Conservation (phyloP, 2,329 filamentous ascomycete species). For the Arthrobotrys iridis region DNA sequence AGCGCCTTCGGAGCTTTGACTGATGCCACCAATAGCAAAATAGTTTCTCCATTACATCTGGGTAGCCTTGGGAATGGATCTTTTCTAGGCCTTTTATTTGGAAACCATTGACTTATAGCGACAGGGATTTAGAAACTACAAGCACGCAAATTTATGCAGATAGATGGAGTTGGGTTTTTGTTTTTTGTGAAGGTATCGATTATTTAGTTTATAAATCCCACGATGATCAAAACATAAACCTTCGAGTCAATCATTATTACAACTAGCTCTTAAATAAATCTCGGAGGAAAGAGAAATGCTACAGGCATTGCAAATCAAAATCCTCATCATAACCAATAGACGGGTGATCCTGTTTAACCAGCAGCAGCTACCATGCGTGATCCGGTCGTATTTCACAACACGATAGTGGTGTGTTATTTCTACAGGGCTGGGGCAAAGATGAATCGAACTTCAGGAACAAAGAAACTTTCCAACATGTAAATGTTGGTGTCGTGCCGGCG, state of each 20-base stretch:
- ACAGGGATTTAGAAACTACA: not conserved
- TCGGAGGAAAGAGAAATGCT: too few relatives aligned
- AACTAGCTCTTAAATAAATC: too few relatives aligned
- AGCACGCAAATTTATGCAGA: not conserved
- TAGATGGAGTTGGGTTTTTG: not conserved
- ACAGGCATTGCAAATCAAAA: too few relatives aligned
- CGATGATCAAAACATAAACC: too few relatives aligned
- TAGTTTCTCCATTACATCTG: not conserved
- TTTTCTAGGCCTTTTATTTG: too few relatives aligned
- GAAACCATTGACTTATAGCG: not conserved
- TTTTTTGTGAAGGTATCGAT: too few relatives aligned
- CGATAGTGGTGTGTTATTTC: conserved; percentile 2
- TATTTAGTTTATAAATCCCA: too few relatives aligned
- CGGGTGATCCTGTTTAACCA: too few relatives aligned
- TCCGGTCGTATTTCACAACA: not conserved
- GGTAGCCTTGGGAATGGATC: not conserved
- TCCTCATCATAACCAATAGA: too few relatives aligned
- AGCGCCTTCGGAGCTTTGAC: conserved; percentile 6
- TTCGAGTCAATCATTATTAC: too few relatives aligned
- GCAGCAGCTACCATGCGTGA: too few relatives aligned
- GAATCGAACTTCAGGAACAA: not conserved
- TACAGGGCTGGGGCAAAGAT: not conserved
- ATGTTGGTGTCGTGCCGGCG: conserved; percentile 1
- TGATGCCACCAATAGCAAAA: too few relatives aligned
- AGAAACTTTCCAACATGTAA: not conserved